Conservation (phyloP, 129 eudicot genomes). For the Solidago caesia region DNA sequence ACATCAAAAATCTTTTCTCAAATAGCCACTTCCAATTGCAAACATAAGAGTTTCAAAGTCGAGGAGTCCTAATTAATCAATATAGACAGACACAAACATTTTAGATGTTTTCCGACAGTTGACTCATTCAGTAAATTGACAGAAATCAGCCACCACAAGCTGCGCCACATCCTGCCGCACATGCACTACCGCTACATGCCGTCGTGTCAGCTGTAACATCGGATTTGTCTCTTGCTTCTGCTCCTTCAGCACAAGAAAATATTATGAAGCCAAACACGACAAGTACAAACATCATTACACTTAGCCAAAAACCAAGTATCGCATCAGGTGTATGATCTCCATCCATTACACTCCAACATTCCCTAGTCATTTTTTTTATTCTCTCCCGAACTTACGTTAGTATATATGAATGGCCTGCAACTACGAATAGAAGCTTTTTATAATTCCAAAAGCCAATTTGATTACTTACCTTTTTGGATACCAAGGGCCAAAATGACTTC, state of each 20-base stretch:
- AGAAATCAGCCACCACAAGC: conserved; percentile 41
- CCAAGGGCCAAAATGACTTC: conserved; percentile 43
- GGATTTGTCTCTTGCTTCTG: conserved; percentile 34
- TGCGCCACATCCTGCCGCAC: conserved; percentile 45
- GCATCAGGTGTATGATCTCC: conserved; percentile 11
- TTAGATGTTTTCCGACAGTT: too few species aligned
- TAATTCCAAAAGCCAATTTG: conserved; percentile 35
- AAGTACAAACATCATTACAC: conserved; percentile 29
- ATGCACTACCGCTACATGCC: conserved; percentile 31
- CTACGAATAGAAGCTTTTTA: conserved; percentile 14
- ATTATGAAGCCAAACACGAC: conserved; percentile 27
- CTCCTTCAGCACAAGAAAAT: conserved; percentile 49
- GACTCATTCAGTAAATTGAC: not conserved
- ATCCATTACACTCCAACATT: conserved; percentile 1
- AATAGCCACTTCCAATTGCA: too few species aligned
- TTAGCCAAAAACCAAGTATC: conserved; percentile 36
- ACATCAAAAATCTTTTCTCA: too few species aligned
- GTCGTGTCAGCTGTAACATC: conserved; percentile 26
- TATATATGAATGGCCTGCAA: not conserved
- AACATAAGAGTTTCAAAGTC: too few species aligned
- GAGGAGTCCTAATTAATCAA: too few species aligned
- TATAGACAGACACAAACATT: too few species aligned
- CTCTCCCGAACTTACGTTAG: not conserved
- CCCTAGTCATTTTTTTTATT: conserved; percentile 32
- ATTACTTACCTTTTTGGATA: conserved; percentile 18